phyloP scores from a whole-genome alignment of 352 stramenopile species.

The Plasmopara muralis region DNA sequence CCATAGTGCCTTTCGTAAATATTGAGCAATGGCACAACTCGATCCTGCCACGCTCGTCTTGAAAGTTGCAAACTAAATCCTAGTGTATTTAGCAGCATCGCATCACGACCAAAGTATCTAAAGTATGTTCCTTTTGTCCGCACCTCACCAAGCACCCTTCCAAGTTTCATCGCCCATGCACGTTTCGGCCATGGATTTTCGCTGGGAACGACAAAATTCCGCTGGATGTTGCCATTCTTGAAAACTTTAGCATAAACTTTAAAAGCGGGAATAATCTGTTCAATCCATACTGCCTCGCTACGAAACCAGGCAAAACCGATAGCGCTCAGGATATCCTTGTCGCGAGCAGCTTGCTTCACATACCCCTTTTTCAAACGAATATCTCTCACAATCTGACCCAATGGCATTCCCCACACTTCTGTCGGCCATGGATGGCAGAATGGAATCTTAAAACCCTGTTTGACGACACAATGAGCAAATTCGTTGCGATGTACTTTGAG shows the following conservation, averaged over 20 bases:
- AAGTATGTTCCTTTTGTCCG: background rate
- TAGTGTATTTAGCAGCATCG: background rate
- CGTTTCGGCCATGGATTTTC: constrained; percentile 1
- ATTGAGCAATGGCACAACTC: background rate
- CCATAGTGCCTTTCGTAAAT: background rate
- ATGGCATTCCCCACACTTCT: background rate
- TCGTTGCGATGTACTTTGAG: background rate
- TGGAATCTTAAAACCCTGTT: background rate
- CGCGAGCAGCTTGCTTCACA: constrained; percentile 1
- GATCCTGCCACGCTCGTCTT: background rate
- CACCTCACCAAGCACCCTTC: background rate
- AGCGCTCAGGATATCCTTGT: background rate
- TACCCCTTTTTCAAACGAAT: background rate
- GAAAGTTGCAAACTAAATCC: background rate
- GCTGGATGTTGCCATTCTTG: background rate
- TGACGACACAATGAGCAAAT: constrained; percentile 1
- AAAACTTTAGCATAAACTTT: background rate
- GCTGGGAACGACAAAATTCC: constrained; percentile 1
- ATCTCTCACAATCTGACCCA: background rate
- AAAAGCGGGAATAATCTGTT: constrained; percentile 1
- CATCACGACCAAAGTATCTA: constrained; percentile 1
- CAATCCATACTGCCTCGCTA: background rate
- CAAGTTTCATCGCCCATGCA: background rate
- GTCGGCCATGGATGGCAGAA: constrained; percentile 2
- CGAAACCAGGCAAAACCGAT: background rate